Conservation (phyloP, 2,329 filamentous ascomycete genomes). For the Emericellopsis atlantica region DNA sequence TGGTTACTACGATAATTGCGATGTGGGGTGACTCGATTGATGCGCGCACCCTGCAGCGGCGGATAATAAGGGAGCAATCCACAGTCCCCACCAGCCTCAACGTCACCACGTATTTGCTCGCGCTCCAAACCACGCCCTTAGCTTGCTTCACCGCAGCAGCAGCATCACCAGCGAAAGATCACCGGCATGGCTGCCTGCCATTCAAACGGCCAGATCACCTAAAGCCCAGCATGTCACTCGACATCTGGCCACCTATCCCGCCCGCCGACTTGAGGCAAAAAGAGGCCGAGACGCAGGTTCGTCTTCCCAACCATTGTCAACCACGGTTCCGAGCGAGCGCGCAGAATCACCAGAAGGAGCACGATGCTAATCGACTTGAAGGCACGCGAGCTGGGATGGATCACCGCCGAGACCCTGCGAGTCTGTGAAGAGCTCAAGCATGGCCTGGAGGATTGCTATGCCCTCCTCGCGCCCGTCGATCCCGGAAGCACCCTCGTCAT, state of each 20-base stretch:
- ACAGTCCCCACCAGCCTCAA: background rate
- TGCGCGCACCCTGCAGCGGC: too few relatives aligned
- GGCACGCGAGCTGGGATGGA: constrained; percentile 36
- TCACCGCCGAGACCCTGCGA: constrained; percentile 34
- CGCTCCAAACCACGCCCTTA: too few relatives aligned
- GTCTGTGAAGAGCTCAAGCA: constrained; percentile 37
- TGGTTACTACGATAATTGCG: too few relatives aligned
- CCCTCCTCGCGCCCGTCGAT: constrained; percentile 72
- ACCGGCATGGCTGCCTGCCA: constrained; percentile 4
- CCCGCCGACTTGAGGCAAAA: constrained; percentile 35
- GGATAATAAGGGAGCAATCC: too few relatives aligned
- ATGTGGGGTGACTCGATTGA: too few relatives aligned
- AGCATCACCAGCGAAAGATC: background rate
- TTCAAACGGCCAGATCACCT: constrained; percentile 1
- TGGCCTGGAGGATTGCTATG: constrained; percentile 80
- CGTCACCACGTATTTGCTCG: too few relatives aligned
- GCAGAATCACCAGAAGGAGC: background rate
- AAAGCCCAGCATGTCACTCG: constrained; percentile 36
- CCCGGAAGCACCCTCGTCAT: constrained; percentile 81
- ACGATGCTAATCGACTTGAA: constrained; percentile 14
- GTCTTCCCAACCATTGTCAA: constrained; percentile 7
- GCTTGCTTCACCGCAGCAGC: too few relatives aligned
- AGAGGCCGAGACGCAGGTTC: constrained; percentile 37
- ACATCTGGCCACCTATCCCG: constrained; percentile 43
- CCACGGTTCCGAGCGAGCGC: background rate